phyloP scores from a whole-genome alignment of 2,329 filamentous ascomycete species.

The Setomelanomma holmii region DNA sequence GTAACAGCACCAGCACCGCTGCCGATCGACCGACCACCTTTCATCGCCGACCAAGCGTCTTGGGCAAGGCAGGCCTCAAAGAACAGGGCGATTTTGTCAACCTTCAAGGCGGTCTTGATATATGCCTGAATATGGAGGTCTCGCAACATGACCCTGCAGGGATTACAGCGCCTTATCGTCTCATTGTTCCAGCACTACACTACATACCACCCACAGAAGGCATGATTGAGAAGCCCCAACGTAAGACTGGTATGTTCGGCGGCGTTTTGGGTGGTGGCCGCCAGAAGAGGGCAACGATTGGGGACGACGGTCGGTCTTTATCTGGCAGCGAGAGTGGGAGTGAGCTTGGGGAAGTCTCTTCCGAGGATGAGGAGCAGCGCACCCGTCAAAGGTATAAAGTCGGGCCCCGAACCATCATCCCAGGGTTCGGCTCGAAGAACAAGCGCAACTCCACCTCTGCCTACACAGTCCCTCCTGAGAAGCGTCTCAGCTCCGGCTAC shows the following conservation, averaged over 20 bases:
- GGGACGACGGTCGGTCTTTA: conserved; percentile 43
- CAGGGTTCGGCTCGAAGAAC: conserved; percentile 32
- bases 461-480: conserved; percentile 21
- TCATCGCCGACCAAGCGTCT: conserved; percentile 54
- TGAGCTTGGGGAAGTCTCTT: conserved; percentile 32
- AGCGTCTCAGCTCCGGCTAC: conserved; percentile 30
- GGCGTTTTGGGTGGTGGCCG: conserved; percentile 30
- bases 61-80: conserved; percentile 49
- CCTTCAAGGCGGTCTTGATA: conserved; percentile 82
- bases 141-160: conserved; percentile 84
- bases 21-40: conserved; percentile 49
- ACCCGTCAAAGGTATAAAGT: conserved; percentile 42
- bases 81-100: conserved; percentile 62
- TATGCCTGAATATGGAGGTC: conserved; percentile 89
- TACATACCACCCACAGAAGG: conserved; percentile 44
- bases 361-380: conserved; percentile 42
- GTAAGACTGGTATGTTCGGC: conserved; percentile 39
- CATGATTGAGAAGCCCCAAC: conserved; percentile 25
- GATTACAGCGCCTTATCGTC: conserved; percentile 83
- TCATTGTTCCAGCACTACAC: conserved; percentile 80
- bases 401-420: conserved; percentile 42
- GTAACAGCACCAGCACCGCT: conserved; percentile 19
- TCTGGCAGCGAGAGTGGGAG: conserved; percentile 35
- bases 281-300: conserved; percentile 30
- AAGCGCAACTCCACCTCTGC: conserved; percentile 29